Evolutionary conservation across 345 rosid genomes (phyloP).

Genomic region (Hirschfeldia incana): DNA sequence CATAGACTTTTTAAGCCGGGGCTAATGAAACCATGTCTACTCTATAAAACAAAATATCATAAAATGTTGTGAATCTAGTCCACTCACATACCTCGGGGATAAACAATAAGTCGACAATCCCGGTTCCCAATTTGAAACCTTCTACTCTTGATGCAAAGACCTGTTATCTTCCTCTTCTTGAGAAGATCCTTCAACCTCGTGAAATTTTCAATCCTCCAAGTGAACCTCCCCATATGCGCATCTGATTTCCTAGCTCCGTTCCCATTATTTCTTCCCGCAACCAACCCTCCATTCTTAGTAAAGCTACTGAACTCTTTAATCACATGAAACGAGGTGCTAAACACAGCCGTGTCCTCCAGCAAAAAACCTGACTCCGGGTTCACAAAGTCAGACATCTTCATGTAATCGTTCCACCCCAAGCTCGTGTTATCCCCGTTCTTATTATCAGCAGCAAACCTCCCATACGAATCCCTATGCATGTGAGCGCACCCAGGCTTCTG

Average conservation of each 20-base stretch:
- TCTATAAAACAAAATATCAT: conserved; percentile 10
- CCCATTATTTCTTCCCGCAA: conserved; percentile 61
- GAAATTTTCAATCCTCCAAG: conserved; percentile 92
- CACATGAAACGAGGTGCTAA: conserved; percentile 91
- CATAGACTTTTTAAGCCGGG: background rate
- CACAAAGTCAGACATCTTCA: conserved; percentile 90
- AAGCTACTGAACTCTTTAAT: conserved; percentile 84
- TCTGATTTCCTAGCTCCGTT: conserved; percentile 79
- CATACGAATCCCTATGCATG: conserved; percentile 90
- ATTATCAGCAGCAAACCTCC: conserved; percentile 90
- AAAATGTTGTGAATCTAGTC: background rate
- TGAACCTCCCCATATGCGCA: conserved; percentile 84
- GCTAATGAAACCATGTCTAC: conserved; percentile 5
- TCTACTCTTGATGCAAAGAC: conserved; percentile 95
- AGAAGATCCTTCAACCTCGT: conserved; percentile 89
- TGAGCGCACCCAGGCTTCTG: conserved; percentile 88
- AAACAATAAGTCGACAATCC: conserved; percentile 96
- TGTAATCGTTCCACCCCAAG: conserved; percentile 96
- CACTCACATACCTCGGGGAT: conserved; percentile 87
- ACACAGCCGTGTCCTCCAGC: conserved; percentile 83
- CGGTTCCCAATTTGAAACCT: conserved; percentile 98
- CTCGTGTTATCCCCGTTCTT: conserved; percentile 96
- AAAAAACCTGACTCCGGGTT: conserved; percentile 73
- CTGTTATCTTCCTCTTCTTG: conserved; percentile 97
- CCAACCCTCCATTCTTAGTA: conserved; percentile 58